Percentiles rank a stretch among this genome's conserved stretches.
phyloP scores from a whole-genome alignment of 805 yeast species.

The Alloascoidea africana region DNA sequence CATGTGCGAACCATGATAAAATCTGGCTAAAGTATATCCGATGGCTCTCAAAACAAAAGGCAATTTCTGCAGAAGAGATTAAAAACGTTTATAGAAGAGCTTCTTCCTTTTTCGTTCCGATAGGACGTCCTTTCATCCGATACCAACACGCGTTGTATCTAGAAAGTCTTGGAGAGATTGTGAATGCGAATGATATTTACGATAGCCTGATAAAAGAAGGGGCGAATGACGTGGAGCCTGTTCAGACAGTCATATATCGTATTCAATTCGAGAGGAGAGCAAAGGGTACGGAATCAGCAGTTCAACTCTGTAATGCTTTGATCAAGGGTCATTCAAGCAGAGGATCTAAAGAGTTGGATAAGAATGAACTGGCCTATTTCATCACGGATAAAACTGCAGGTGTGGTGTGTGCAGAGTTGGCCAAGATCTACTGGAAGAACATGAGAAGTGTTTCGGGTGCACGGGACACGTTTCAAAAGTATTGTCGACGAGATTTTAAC shows the following conservation, averaged over 20 bases:
- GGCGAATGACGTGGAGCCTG: too few species aligned
- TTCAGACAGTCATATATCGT: background rate
- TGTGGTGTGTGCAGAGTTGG: background rate
- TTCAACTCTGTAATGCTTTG: background rate
- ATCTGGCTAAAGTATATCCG: conserved; percentile 58
- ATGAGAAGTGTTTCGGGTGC: background rate
- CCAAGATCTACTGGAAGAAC: background rate
- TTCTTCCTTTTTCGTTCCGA: conserved; percentile 14
- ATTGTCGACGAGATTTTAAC: conserved; percentile 1
- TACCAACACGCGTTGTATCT: conserved; percentile 17
- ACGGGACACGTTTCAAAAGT: background rate
- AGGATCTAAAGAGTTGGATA: background rate
- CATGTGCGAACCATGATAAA: conserved; percentile 40
- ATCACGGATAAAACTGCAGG: background rate
- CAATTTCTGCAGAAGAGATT: conserved; percentile 20
- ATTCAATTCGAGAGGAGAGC: background rate
- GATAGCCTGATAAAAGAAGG: conserved; percentile 10
- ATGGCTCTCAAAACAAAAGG: conserved; percentile 24
- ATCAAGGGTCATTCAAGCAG: background rate
- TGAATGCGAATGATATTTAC: conserved; percentile 14
- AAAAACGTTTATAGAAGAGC: conserved; percentile 37
- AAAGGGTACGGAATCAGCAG: background rate
- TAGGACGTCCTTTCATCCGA: conserved; percentile 12
- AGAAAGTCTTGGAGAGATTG: conserved; percentile 13
- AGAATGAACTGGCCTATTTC: background rate